Conservation (phyloP, 2,329 filamentous ascomycete species). For the Sporothrix curviconia region DNA sequence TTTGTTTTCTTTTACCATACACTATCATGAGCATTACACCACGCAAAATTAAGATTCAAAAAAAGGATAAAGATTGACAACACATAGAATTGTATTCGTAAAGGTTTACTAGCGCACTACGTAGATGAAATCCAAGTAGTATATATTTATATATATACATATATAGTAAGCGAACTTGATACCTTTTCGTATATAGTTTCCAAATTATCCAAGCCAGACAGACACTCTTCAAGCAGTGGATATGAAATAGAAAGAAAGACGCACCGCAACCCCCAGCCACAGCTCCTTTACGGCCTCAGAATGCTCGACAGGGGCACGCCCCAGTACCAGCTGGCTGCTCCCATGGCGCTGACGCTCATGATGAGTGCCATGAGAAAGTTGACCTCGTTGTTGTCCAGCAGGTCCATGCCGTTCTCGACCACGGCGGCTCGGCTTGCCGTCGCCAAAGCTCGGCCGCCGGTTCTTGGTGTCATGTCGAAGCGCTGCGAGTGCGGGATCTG, state of each 20-base stretch:
- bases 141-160: too few relatives aligned
- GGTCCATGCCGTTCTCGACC: conserved; percentile 60
- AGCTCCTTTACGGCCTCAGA: conserved; percentile 20
- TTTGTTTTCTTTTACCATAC: background rate
- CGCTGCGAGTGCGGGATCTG: background rate
- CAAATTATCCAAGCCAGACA: too few relatives aligned
- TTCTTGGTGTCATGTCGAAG: conserved; percentile 36
- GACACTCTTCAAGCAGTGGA: background rate
- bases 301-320: conserved; percentile 44
- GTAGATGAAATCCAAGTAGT: too few relatives aligned
- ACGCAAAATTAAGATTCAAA: background rate
- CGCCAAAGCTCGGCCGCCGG: conserved; percentile 46
- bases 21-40: background rate
- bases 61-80: background rate
- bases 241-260: background rate
- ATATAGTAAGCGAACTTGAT: too few relatives aligned
- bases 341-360: conserved; percentile 77
- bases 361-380: conserved; percentile 83
- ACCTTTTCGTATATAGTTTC: too few relatives aligned
- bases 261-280: too few relatives aligned
- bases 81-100: too few relatives aligned
- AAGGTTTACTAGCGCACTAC: too few relatives aligned
- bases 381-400: conserved; percentile 92
- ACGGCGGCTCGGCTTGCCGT: conserved; percentile 54
- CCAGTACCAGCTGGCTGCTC: conserved; percentile 55